phyloP scores from a whole-genome alignment of 495 filamentous ascomycete genomes.

The Parathielavia appendiculata region DNA sequence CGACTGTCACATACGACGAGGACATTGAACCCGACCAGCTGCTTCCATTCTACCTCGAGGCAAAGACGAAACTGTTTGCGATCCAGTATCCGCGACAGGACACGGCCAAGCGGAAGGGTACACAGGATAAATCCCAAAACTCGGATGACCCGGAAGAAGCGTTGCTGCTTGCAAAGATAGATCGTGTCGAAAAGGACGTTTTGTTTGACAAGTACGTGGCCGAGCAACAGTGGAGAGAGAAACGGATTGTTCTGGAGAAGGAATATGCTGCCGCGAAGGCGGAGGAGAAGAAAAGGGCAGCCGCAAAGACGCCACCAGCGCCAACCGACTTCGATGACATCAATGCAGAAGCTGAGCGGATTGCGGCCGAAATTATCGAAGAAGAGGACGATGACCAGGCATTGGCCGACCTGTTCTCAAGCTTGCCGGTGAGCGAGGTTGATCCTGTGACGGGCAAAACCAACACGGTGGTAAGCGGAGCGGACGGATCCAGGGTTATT shows the following conservation, averaged over 20 bases:
- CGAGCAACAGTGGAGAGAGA: slow-evolving; percentile 64
- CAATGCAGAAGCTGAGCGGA: slow-evolving; percentile 45
- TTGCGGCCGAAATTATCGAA: slow-evolving; percentile 48
- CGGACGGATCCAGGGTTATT: slow-evolving; percentile 48
- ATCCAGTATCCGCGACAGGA: slow-evolving; percentile 57
- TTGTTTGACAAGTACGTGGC: slow-evolving; percentile 78
- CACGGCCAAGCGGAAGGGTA: slow-evolving; percentile 42
- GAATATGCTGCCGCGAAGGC: slow-evolving; percentile 42
- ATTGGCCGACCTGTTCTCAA: slow-evolving; percentile 58
- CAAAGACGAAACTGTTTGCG: slow-evolving; percentile 66
- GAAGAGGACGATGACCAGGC: slow-evolving; percentile 49
- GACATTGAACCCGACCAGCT: slow-evolving; percentile 69
- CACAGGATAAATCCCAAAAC: slow-evolving; percentile 24
- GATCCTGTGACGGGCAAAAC: slow-evolving; percentile 49
- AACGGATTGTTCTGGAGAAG: slow-evolving; percentile 60
- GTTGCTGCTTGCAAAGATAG: slow-evolving; percentile 64
- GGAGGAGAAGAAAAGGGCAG: slow-evolving; percentile 36
- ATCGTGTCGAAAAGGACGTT: slow-evolving; percentile 74
- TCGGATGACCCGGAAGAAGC: slow-evolving; percentile 48
- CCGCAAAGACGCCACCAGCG: slow-evolving; percentile 16
- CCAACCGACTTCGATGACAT: slow-evolving; percentile 43
- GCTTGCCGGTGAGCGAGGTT: slow-evolving; percentile 60
- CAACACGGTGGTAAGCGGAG: slow-evolving; percentile 45
- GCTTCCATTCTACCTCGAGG: slow-evolving; percentile 65
- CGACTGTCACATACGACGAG: slow-evolving; percentile 44